These are phyloP conservation scores for Geranium rotundifolium DNA, from an alignment of 345 rosid species.

Conservation along the genomic window DNA sequence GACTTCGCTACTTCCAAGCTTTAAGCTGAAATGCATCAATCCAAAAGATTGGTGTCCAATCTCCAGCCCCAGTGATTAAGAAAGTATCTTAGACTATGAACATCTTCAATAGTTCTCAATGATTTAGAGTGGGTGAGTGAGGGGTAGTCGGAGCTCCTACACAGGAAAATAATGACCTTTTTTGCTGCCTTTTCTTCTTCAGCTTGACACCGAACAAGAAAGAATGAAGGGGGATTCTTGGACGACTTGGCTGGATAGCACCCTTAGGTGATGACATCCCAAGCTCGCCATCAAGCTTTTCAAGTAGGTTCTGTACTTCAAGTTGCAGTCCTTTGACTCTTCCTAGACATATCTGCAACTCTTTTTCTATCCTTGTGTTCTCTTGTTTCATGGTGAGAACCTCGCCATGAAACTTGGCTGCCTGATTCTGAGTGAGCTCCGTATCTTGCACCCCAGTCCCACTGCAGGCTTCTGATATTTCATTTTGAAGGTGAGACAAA, in stretches of 20 bases:
- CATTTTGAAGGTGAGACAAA: conserved; percentile 51
- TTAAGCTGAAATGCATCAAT: no score
- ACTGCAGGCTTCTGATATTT: conserved; percentile 38
- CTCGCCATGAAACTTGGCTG: conserved; percentile 80
- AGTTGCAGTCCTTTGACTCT: conserved; percentile 30
- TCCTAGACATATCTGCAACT: conserved; percentile 44
- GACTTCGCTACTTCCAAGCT: no score
- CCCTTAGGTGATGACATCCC: conserved; percentile 23
- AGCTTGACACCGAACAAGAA: conserved; percentile 80
- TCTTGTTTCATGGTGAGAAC: conserved; percentile 85
- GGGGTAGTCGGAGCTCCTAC: conserved; percentile 21
- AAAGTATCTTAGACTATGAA: no score
- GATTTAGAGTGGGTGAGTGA: conserved; percentile 5
- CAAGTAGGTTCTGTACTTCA: conserved; percentile 40
- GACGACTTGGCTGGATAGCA: conserved; percentile 11
- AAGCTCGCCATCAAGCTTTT: conserved; percentile 42
- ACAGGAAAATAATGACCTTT: conserved; percentile 45
- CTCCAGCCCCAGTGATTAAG: no score
- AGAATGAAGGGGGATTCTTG: conserved; percentile 60
- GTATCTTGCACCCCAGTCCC: conserved; percentile 18
- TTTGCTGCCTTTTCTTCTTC: conserved; percentile 36
- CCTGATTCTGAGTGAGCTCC: conserved; percentile 46
- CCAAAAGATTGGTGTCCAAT: no score
- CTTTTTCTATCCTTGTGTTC: conserved; percentile 48
- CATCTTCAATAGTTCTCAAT: no score